Evolutionary conservation across 1,284 basidiomycete genomes (phyloP).

Genomic region (Malassezia slooffiae): DNA sequence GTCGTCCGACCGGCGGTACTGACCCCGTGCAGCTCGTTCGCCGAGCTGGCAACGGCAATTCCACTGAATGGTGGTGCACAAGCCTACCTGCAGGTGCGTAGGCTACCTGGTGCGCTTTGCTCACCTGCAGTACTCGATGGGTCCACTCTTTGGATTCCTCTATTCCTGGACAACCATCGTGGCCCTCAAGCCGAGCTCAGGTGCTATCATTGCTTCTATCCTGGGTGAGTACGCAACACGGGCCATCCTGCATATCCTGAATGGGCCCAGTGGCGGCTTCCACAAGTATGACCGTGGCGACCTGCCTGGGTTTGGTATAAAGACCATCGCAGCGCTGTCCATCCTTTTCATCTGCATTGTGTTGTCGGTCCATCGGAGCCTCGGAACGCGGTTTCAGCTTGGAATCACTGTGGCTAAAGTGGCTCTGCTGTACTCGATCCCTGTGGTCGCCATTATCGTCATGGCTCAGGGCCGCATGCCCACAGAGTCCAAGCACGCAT

Average conservation of each 20-base stretch:
- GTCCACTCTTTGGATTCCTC: conserved; percentile 56
- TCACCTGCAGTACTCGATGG: conserved; percentile 55
- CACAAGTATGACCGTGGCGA: conserved; percentile 59
- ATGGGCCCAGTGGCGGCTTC: conserved; percentile 53
- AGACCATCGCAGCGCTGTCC: conserved; percentile 67
- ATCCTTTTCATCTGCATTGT: conserved; percentile 62
- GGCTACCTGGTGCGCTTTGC: no score
- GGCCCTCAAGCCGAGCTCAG: conserved; percentile 52
- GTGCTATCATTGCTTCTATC: conserved; percentile 52
- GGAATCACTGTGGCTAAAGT: conserved; percentile 80
- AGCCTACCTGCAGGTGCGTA: conserved; percentile 57
- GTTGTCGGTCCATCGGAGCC: conserved; percentile 65
- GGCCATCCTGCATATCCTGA: conserved; percentile 49
- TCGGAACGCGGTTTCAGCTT: conserved; percentile 71
- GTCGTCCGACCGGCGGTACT: conserved; percentile 81
- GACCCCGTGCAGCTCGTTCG: conserved; percentile 63
- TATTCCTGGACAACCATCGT: conserved; percentile 47
- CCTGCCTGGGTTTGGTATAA: conserved; percentile 85
- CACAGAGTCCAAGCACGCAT: conserved; percentile 18
- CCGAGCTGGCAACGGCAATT: conserved; percentile 52
- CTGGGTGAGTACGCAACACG: conserved; percentile 68
- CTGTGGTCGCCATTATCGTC: conserved; percentile 61
- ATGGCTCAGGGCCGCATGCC: conserved; percentile 54
- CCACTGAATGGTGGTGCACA: conserved; percentile 51
- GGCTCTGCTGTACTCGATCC: conserved; percentile 2